A percentile compares a stretch with the other conserved stretches of the same genome.
phyloP scores from a whole-genome alignment of 1,139 yeast species.

The Saccharomycopsis phalli region DNA sequence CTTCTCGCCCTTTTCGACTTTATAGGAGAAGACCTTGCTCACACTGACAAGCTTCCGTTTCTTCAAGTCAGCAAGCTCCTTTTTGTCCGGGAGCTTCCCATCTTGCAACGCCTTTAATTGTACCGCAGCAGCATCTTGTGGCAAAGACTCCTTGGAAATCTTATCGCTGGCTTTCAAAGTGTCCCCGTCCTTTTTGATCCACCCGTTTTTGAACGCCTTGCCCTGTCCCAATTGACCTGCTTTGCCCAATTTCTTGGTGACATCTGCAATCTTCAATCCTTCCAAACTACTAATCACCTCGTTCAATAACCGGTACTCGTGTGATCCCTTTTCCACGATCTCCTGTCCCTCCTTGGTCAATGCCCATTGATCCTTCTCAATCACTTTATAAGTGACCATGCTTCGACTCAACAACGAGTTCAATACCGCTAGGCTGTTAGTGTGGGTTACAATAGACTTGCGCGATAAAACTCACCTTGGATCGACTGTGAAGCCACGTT shows the following conservation, averaged over 20 bases:
- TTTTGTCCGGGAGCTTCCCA: slow-evolving; percentile 48
- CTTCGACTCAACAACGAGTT: slow-evolving; percentile 79
- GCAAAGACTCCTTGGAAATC: slow-evolving; percentile 34
- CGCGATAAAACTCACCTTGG: slow-evolving; percentile 27
- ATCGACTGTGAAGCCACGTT: slow-evolving; percentile 43
- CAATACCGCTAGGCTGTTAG: slow-evolving; percentile 47
- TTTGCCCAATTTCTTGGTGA: slow-evolving; percentile 65
- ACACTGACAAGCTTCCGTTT: slow-evolving; percentile 80
- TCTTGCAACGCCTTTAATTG: slow-evolving; percentile 50
- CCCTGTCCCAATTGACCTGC: slow-evolving; percentile 93
- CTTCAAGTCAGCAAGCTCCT: slow-evolving; percentile 76
- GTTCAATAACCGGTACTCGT: slow-evolving; percentile 73
- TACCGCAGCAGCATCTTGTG: slow-evolving; percentile 59
- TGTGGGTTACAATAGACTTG: neutral
- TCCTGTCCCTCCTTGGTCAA: slow-evolving; percentile 79
- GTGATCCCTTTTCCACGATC: slow-evolving; percentile 73
- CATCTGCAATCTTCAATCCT: slow-evolving; percentile 77
- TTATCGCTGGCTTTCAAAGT: slow-evolving; percentile 47
- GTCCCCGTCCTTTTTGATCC: slow-evolving; percentile 88
- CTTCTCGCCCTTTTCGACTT: slow-evolving; percentile 70
- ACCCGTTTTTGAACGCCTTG: slow-evolving; percentile 95
- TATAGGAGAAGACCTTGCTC: slow-evolving; percentile 68
- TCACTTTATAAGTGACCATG: slow-evolving; percentile 67
- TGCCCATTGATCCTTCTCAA: slow-evolving; percentile 69
- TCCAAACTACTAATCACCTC: slow-evolving; percentile 70